Evolutionary conservation across 768 basidiomycete genomes (phyloP).

Genomic region (Tricholoma furcatifolium): DNA sequence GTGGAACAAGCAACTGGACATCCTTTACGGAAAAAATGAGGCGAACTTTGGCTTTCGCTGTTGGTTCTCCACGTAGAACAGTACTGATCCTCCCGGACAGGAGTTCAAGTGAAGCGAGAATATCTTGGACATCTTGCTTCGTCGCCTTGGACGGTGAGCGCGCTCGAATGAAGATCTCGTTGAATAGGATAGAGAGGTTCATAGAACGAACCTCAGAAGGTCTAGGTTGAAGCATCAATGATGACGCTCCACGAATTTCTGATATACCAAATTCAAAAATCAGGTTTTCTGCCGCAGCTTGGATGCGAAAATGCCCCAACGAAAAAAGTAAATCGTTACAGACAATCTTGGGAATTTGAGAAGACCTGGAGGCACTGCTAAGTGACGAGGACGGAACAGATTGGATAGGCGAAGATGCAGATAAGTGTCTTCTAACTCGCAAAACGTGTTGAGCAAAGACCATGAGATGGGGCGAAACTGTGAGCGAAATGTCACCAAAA

Average conservation of each 20-base stretch:
- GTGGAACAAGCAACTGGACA: slow-evolving; percentile 63
- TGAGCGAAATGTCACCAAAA: slow-evolving; percentile 39
- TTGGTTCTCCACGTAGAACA: slow-evolving; percentile 45
- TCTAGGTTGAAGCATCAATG: slow-evolving; percentile 28
- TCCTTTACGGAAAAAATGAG: slow-evolving; percentile 43
- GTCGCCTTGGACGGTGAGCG: slow-evolving; percentile 44
- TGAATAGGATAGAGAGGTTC: slow-evolving; percentile 48
- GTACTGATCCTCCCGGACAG: slow-evolving; percentile 43
- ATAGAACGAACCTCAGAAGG: slow-evolving; percentile 37
- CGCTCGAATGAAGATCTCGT: slow-evolving; percentile 56
- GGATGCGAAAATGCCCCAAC: slow-evolving; percentile 47
- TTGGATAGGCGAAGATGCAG: slow-evolving; percentile 8
- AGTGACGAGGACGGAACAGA: not conserved
- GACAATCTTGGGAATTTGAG: slow-evolving; percentile 9
- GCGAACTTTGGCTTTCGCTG: slow-evolving; percentile 36
- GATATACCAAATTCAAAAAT: slow-evolving; percentile 57
- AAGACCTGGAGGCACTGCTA: not conserved
- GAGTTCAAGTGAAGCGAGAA: slow-evolving; percentile 61
- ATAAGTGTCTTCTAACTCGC: slow-evolving; percentile 44
- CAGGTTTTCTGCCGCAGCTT: slow-evolving; percentile 70
- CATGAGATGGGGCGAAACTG: slow-evolving; percentile 58
- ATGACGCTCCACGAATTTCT: slow-evolving; percentile 36
- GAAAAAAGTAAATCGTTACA: slow-evolving; percentile 38
- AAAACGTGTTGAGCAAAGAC: slow-evolving; percentile 55
- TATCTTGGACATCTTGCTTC: slow-evolving; percentile 45